Percentiles rank a stretch among this genome's conserved stretches.
phyloP scores from a whole-genome alignment of 306 rosid genomes.

The Casuarina glauca region DNA sequence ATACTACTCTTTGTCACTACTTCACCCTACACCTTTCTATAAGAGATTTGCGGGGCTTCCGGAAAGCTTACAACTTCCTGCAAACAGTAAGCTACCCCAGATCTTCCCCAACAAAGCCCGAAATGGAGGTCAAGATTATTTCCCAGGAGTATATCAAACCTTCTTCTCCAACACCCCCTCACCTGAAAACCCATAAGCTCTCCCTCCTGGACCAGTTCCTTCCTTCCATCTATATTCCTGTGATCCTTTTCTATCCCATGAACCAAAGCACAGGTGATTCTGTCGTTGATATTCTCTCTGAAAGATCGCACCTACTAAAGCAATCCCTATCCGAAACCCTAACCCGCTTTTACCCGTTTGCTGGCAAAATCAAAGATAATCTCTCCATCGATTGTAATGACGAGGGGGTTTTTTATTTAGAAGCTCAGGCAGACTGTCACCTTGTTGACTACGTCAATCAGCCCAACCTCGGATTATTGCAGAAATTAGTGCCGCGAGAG shows the following conservation, averaged over 20 bases:
- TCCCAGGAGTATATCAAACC: constrained; percentile 24
- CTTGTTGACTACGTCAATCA: constrained; percentile 4
- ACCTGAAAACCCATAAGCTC: constrained; percentile 24
- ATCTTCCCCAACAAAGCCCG: too few relatives aligned
- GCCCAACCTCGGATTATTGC: background rate
- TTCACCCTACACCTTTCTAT: too few relatives aligned
- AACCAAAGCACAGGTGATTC: background rate
- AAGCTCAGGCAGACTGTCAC: background rate
- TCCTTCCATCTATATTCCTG: constrained; percentile 11
- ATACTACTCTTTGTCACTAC: too few relatives aligned
- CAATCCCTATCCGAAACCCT: constrained; percentile 27
- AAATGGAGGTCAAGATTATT: constrained; percentile 23
- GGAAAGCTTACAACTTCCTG: too few relatives aligned
- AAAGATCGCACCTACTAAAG: background rate
- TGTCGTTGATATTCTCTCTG: background rate
- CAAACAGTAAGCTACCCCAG: too few relatives aligned
- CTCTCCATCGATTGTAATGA: constrained; percentile 28
- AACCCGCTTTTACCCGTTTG: constrained; percentile 33
- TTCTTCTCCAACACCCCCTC: constrained; percentile 28
- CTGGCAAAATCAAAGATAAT: constrained; percentile 19
- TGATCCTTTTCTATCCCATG: constrained; percentile 2
- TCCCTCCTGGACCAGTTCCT: constrained; percentile 30
- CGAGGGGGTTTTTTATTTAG: constrained; percentile 1
- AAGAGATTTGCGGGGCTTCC: too few relatives aligned
- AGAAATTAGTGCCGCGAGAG: background rate